Evolutionary conservation across 164 flowering plant genomes (phyloP).

Genomic region (Tetrastigma voinierianum): DNA sequence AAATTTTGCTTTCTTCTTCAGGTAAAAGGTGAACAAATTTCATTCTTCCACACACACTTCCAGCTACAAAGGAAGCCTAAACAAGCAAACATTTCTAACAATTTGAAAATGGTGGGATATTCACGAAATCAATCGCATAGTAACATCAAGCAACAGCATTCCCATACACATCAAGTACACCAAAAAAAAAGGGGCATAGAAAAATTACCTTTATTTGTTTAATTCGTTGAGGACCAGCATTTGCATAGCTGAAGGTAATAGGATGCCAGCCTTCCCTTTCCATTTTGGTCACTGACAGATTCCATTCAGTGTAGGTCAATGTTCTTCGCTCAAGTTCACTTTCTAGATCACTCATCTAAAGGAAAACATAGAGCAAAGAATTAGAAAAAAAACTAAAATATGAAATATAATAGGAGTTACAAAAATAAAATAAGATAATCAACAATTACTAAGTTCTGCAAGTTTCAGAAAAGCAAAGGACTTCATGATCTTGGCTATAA

Average conservation of each 20-base stretch:
- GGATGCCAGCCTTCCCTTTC: constrained; percentile 85
- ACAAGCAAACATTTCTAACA: too few species aligned
- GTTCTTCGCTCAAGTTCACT: constrained; percentile 82
- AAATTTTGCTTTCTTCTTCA: too few species aligned
- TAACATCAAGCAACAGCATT: not conserved
- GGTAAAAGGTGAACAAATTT: too few species aligned
- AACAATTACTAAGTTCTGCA: too few species aligned
- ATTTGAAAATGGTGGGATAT: too few species aligned
- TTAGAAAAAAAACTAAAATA: too few species aligned
- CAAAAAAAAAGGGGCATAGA: not conserved
- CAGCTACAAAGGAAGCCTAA: too few species aligned
- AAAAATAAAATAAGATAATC: not conserved
- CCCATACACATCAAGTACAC: not conserved
- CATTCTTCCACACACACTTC: too few species aligned
- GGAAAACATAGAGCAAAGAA: not conserved
- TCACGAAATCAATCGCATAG: too few species aligned
- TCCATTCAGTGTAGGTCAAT: constrained; percentile 81
- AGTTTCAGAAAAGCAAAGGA: too few species aligned
- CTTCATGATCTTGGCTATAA: too few species aligned
- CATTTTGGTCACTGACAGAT: constrained; percentile 52
- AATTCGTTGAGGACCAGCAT: constrained; percentile 52
- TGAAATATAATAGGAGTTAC: not conserved
- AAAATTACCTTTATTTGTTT: constrained; percentile 66
- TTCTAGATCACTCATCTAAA: constrained; percentile 76
- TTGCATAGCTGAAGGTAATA: constrained; percentile 56